Base-by-base conservation (phyloP, 768 basidiomycete species). In the Stropharia rugosoannulata region DNA sequence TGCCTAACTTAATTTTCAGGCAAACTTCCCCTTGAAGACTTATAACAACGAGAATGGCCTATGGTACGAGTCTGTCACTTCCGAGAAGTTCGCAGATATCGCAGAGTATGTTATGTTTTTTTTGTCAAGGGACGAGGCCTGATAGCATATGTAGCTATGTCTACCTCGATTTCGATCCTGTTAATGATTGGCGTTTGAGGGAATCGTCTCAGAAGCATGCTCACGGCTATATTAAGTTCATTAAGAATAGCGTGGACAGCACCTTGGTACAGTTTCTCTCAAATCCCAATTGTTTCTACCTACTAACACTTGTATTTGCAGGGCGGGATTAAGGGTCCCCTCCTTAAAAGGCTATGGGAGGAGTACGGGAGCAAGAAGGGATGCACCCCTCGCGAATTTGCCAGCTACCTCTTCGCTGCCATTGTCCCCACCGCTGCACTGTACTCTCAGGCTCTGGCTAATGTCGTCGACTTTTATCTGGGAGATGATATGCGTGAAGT, bases 391-490 rank as follows among this genome's bases (percentile, higher is more conserved):
- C 55, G 69, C 58, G 66, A 77, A 19, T 64, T 85, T n/a, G 76
- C 82, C 1, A 67, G 71, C n/a, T 71, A 73, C 25, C 69, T 83
- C 7, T 80, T 88, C 59, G 74, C 77, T 7, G 79, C 84, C 45
- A 65, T 77, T 13, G 75, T 87, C 11, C 83, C 84, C 5, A 82
- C 83, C 13, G 77, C 80, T 2, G 71, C 82, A 0, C 63, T 81
- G 5, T 86, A 82, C 70, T 83, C 84, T 1, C 75, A 83, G 49
- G 75, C 78, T 10, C 66, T 88, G 40, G 73, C 80, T 3, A 77
- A 80, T 51, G 76, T 86, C 19, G 73, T 90, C 47, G 73, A 87
- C 62, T 86, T 82, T 68, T 89, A 83, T 60, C 69, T 88, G 12
- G 70, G 75, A 9, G 72, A 75, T 1, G 66, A 64, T 40, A 68